Base-by-base conservation (phyloP, 768 basidiomycete genomes). In the Xerocomellus intermedius region DNA sequence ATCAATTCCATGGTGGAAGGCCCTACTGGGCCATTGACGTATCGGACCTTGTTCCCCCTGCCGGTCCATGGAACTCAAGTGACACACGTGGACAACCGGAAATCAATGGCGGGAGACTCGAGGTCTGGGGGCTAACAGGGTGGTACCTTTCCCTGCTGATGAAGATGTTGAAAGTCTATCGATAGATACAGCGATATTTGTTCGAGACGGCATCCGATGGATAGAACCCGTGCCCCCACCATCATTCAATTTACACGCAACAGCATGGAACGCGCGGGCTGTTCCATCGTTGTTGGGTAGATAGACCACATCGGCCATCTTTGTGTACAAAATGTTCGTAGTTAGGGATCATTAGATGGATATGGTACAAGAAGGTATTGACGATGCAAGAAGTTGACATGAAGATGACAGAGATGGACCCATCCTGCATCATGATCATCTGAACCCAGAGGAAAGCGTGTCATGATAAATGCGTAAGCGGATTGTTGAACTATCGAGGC, bases 111-210 rank as follows among this genome's bases (percentile, higher is more conserved):
- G 80, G 77, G 12, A 74, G 74, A 54, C 69, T 90, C 16, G 87
- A 91, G 64, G 82, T 91, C 26, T 92, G 90, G 88, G 89, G 91
- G 0, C 71, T 92, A 64, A 91, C 91, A 21, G 91, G 89, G 35
- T 91, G 89, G 88, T 92, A 90, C 73, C 74, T 90, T 50, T 80
- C 78, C 43, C 61, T 81, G 45, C 70, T 91, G 61, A 82, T 89
- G 82, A 79, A 75, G 57, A 73, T 71, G 19, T 64, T 89, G 59
- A 70, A 73, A 45, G 73, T 82, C 33, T 80, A 83, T 64, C 72
- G 69, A 56, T 77, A 73, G 50, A 38, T 38, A 10, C 37, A 10
- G 17, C n/a, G 17, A 3, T 38, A 2, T 33, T 33, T 35, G 33
- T 35, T 35, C 14, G 33, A 35, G 33, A 16, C n/a, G n/a, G 26